These are phyloP conservation scores for Coemansia sp. DNA, from an alignment of 192 early-diverging fungal species.

Conservation along the genomic window DNA sequence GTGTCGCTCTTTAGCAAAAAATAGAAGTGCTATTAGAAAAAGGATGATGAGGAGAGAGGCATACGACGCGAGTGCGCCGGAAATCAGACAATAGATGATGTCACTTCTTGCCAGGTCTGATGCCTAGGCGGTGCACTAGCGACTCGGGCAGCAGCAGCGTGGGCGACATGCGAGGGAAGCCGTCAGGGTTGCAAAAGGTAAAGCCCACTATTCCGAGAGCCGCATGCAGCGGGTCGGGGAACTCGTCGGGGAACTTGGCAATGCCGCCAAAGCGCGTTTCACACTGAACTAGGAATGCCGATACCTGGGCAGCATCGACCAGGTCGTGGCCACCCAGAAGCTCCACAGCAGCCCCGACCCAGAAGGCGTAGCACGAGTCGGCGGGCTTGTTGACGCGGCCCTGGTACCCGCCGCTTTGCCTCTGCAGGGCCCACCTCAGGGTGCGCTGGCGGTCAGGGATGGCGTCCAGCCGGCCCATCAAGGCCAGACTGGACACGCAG, in stretches of 20 bases:
- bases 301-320: constrained; percentile 18
- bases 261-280: constrained; percentile 47
- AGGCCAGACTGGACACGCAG: constrained; percentile 74
- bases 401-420: constrained; percentile 86
- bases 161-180: constrained; percentile 38
- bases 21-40: not conserved
- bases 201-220: constrained; percentile 46
- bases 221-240: constrained; percentile 48
- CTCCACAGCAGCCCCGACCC: constrained; percentile 82
- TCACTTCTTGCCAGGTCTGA: not conserved
- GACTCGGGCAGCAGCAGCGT: constrained; percentile 42
- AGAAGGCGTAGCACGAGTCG: constrained; percentile 98
- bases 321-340: constrained; percentile 48
- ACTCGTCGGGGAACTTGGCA: constrained; percentile 30
- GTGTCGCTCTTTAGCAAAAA: not conserved
- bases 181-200: constrained; percentile 32
- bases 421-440: constrained; percentile 72
- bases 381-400: constrained; percentile 82
- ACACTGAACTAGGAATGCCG: constrained; percentile 22
- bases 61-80: not conserved
- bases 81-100: not conserved
- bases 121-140: constrained; percentile 12
- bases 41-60: not conserved
- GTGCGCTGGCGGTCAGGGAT: constrained; percentile 56
- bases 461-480: constrained; percentile 65